Evolutionary conservation across 768 basidiomycete genomes (phyloP), one percentile per base, ranked within the genome.

Genomic region (Macrolepiota albuminosa): DNA sequence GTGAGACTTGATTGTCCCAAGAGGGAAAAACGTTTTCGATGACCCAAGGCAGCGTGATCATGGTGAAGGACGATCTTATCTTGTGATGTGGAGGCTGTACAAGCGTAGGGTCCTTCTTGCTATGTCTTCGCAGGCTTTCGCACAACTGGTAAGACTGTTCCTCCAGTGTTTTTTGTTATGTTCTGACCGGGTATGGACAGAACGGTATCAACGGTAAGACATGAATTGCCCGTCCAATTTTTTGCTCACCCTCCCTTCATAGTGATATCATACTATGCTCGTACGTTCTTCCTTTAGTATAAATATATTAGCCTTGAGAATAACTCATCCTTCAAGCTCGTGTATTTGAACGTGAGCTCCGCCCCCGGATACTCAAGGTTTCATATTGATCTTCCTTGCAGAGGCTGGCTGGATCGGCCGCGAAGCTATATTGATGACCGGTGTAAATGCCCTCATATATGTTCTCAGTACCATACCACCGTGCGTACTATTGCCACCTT

Each of bases 371-470:
- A 18, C n/a, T 18, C 8, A 2, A 11, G 58, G 45, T 54, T 26
- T 26, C 26, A 33, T 47, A 1, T 29, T 54, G 69, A 58, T 68
- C 51, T 37, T 59, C 52, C 58, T 61, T 45, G 36, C 70, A 95
- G 93, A 88, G 80, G 95, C 95, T 56, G 95, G 95, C 58, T 98
- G 95, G 94, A 81, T 95, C 56, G 95, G 95, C 14, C 83, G 95
- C 43, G 86, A 95, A 67, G 95, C 95, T 13, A 84, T 98, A 61
- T 78, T 98, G 29, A 98, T 98, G 95, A 93, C 95, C 13, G 95
- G 95, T 1, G 90, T 97, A 68, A 98, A 97, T 67, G 85, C 89
- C 7, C 77, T 91, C 56, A 87, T 93, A 61, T 93, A 93, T 64
- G 68, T 92, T 26, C 73, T 89, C 13, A 88, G 87, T 68, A 91